Percentiles rank a stretch among this genome's conserved stretches.
Evolutionary conservation across 2,329 filamentous ascomycete genomes (phyloP).

Genomic region (Aspergillus niger): DNA sequence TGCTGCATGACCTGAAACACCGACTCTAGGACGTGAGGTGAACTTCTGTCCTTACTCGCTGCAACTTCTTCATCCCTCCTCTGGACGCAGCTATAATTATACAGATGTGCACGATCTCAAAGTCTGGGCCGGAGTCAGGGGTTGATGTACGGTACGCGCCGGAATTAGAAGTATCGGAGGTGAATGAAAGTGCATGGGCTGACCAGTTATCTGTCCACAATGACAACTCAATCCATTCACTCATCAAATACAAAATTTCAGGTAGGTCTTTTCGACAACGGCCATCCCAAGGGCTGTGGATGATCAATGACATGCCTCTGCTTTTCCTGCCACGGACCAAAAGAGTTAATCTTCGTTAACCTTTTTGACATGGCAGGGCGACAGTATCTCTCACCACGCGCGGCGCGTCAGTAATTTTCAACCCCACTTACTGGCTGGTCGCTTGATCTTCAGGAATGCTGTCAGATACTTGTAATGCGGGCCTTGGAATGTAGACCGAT

Average conservation of each 20-base stretch:
- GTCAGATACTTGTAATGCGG: not conserved
- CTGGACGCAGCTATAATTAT: not conserved
- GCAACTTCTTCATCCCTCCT: not conserved
- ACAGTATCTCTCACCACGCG: not conserved
- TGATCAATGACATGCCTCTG: not conserved
- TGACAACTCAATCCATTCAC: not conserved
- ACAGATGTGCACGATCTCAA: not conserved
- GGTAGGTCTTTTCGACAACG: not conserved
- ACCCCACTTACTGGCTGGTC: not conserved
- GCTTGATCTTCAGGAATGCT: not conserved
- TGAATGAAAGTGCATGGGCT: too few species aligned
- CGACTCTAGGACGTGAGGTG: not conserved
- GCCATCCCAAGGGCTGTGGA: not conserved
- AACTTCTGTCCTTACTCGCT: slow-evolving; percentile 6
- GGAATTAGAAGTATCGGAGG: not conserved
- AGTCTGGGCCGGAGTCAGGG: not conserved
- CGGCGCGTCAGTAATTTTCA: not conserved
- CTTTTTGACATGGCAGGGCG: not conserved
- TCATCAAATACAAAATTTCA: not conserved
- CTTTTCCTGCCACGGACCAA: not conserved
- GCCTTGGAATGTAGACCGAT: not conserved
- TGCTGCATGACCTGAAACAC: slow-evolving; percentile 4
- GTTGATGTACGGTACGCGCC: slow-evolving; percentile 4
- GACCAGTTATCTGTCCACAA: too few species aligned
- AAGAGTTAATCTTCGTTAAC: not conserved